Conservation (phyloP, 306 rosid species). For the Rosa chinensis region DNA sequence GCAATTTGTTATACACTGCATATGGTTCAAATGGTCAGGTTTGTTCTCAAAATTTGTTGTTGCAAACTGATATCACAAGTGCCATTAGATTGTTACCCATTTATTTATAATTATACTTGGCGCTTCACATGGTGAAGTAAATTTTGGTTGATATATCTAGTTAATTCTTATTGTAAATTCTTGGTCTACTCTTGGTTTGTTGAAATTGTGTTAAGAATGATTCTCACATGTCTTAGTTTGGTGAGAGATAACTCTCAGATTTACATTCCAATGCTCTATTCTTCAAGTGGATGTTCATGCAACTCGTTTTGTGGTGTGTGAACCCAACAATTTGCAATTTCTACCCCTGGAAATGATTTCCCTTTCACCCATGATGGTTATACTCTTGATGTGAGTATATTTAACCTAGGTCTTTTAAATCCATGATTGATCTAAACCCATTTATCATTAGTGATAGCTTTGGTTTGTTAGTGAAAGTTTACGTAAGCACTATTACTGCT, state of each 20-base stretch:
- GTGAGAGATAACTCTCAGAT: neutral
- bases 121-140: neutral
- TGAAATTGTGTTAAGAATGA: neutral
- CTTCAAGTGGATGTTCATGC: neutral
- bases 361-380: neutral
- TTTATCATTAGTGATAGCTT: neutral
- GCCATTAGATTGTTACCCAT: neutral
- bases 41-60: constrained; percentile 15
- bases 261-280: neutral
- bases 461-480: no score
- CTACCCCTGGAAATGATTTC: neutral
- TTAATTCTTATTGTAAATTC: neutral
- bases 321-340: neutral
- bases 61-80: neutral
- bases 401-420: neutral
- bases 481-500: neutral
- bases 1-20: constrained; percentile 66
- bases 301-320: neutral
- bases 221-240: neutral
- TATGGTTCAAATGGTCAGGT: constrained; percentile 98
- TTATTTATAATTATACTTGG: neutral
- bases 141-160: neutral
- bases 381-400: neutral
- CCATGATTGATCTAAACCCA: neutral
- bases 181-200: neutral